A percentile compares a stretch with the other conserved stretches of the same genome.
Evolutionary conservation across 148 eudicot genomes (phyloP).

Genomic region (Rhododendron williamsianum): DNA sequence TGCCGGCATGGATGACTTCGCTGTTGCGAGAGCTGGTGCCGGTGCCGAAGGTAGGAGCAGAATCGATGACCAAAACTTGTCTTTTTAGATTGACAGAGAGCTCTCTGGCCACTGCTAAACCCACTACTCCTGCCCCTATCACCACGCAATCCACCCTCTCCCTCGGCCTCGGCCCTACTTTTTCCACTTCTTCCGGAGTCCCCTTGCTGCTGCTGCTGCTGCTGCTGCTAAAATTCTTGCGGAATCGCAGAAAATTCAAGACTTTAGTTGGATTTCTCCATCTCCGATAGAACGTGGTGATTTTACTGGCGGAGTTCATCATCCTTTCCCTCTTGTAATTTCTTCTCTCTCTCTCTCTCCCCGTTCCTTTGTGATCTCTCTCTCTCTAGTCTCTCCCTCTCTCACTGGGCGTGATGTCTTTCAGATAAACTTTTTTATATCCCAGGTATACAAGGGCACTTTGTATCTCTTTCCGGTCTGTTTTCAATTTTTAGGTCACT

Average conservation of each 20-base stretch:
- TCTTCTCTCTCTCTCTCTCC: background rate
- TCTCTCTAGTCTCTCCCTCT: too few species aligned
- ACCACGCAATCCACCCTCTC: conserved; percentile 83
- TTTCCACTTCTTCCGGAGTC: background rate
- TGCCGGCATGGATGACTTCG: conserved; percentile 90
- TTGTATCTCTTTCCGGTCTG: too few species aligned
- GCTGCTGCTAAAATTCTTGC: background rate
- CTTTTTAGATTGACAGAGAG: conserved; percentile 40
- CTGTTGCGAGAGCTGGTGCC: conserved; percentile 89
- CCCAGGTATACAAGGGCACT: too few species aligned
- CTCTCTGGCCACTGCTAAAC: conserved; percentile 79
- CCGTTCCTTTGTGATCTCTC: too few species aligned
- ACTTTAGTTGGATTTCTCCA: background rate
- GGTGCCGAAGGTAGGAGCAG: conserved; percentile 71
- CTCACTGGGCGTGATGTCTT: too few species aligned
- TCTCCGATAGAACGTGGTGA: background rate
- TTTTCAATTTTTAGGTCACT: too few species aligned
- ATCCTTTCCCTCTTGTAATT: background rate
- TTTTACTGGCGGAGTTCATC: background rate
- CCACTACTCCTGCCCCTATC: conserved; percentile 86
- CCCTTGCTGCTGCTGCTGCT: background rate
- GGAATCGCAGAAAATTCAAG: background rate
- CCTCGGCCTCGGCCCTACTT: conserved; percentile 37
- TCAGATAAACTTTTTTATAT: too few species aligned
- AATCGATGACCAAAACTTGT: conserved; percentile 69